These are phyloP conservation scores for Sporothrix humicola DNA, from an alignment of 2,329 filamentous ascomycete genomes.

Conservation along the genomic window DNA sequence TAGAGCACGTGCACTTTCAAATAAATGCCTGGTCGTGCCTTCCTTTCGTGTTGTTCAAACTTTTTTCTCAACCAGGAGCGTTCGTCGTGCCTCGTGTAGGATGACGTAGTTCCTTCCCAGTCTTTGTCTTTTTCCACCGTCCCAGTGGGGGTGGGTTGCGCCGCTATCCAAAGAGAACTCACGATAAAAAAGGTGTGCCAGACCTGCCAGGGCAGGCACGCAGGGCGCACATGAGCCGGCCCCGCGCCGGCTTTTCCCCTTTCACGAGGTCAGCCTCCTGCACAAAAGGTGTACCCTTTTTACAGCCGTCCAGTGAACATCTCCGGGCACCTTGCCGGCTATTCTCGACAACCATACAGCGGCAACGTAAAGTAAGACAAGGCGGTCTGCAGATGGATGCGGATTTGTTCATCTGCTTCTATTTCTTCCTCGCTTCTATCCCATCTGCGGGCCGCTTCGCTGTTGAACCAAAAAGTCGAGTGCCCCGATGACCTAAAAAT, in stretches of 20 bases:
- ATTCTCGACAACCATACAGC: slow-evolving; percentile 1
- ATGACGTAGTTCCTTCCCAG: slow-evolving; percentile 28
- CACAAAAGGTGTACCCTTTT: too few relatives aligned
- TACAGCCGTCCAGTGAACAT: neutral
- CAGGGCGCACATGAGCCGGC: slow-evolving; percentile 17
- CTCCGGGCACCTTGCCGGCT: neutral
- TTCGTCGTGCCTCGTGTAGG: neutral
- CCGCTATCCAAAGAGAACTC: slow-evolving; percentile 20
- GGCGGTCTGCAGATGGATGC: neutral
- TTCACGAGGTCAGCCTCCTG: slow-evolving; percentile 20
- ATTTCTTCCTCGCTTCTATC: neutral
- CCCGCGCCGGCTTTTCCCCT: slow-evolving; percentile 9
- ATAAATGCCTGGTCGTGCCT: neutral
- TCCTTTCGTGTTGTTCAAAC: neutral
- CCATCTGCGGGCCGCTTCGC: neutral
- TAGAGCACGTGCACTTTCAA: neutral
- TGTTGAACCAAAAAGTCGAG: neutral
- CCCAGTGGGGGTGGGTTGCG: slow-evolving; percentile 18
- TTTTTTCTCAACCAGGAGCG: neutral
- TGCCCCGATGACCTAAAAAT: neutral
- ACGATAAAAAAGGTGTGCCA: slow-evolving; percentile 22
- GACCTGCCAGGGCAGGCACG: slow-evolving; percentile 21
- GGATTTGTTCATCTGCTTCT: too few relatives aligned
- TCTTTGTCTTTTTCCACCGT: slow-evolving; percentile 23
- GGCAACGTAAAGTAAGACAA: neutral